Evolutionary conservation across 2,329 filamentous ascomycete genomes (phyloP), one percentile per base, ranked within the genome.

Genomic region (Hymenoscyphus linearis): DNA sequence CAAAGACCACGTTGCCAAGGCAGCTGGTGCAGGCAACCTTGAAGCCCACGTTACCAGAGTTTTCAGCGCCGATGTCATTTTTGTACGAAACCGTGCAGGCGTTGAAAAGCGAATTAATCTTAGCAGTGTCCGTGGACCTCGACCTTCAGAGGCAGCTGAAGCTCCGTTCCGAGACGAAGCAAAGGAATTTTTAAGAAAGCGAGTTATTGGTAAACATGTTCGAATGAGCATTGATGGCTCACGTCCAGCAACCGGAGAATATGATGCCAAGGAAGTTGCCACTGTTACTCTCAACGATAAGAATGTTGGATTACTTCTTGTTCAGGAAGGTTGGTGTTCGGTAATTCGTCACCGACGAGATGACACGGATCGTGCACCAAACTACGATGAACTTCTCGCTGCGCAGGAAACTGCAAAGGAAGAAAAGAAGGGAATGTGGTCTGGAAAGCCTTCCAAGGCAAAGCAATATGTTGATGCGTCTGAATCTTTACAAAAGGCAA

Each of bases 321-420:
- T 98, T n/a, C 91, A 97, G 77, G 90, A 90, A 67, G 95, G 95
- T 34, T 96, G 93, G 79, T 90, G 88, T 26, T 93, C 93, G 0
- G 95, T 99, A 9, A 96, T 99, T 71, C 88, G 95, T 64, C 95
- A 99, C 77, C 86, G 93, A 66, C 90, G 93, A 76, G 93, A 98
- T 71, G 95, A 99, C 72, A 91, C 91, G 3, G 95, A 99, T 75
- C 85, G 95, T 58, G 93, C 93, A 55, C 88, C 93, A 18, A 93
- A 97, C 75, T 99, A 98, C 73, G 95, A 99, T 70, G 89, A 93
- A 71, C 81, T 96, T 13, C 81, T 95, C 18, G 86, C 86, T 37
- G 90, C 90, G 2, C 90, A 95, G 72, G 89, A 91, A 71, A 83
- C 80, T 63, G 93, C 95, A 57, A 93, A 96, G 77, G 86, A 90